Evolutionary conservation across 2,329 filamentous ascomycete species (phyloP).

Genomic region (Diaporthe longicolla): DNA sequence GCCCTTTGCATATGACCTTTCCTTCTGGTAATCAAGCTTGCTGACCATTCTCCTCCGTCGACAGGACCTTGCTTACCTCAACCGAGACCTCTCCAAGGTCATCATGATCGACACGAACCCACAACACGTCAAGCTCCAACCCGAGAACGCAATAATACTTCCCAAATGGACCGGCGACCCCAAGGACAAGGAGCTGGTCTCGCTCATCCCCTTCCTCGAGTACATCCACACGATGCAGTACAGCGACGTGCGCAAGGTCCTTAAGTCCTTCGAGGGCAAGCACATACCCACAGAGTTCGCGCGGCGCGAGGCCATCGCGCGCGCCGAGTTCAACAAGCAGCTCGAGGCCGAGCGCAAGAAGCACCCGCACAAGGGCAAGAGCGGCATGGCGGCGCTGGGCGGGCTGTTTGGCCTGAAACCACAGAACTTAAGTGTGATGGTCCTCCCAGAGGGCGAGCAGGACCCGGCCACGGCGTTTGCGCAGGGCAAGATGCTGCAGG

Average conservation of each 20-base stretch:
- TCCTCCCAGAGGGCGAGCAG: conserved; percentile 75
- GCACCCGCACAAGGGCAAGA: conserved; percentile 63
- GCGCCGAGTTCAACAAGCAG: conserved; percentile 87
- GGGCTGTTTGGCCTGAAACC: conserved; percentile 84
- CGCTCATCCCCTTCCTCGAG: conserved; percentile 95
- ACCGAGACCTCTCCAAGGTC: conserved; percentile 94
- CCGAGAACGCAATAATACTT: conserved; percentile 95
- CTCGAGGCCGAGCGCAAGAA: conserved; percentile 78
- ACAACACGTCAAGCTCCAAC: conserved; percentile 86
- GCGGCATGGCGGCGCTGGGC: conserved; percentile 77
- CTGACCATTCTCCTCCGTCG: conserved; percentile 41
- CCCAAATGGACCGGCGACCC: conserved; percentile 90
- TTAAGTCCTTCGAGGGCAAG: conserved; percentile 91
- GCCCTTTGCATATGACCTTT: background rate
- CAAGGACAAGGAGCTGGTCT: conserved; percentile 87
- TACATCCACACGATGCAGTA: conserved; percentile 96
- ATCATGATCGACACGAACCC: conserved; percentile 93
- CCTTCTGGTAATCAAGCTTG: background rate
- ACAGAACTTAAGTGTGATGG: conserved; percentile 73
- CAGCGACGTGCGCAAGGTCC: conserved; percentile 85
- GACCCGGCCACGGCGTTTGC: conserved; percentile 82
- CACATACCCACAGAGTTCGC: conserved; percentile 93
- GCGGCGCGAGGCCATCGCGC: conserved; percentile 85
- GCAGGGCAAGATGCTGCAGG: conserved; percentile 97
- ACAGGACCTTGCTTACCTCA: conserved; percentile 96